Evolutionary conservation across 768 basidiomycete genomes (phyloP), one percentile per base, ranked within the genome.

Genomic region (Amanita thiersii): DNA sequence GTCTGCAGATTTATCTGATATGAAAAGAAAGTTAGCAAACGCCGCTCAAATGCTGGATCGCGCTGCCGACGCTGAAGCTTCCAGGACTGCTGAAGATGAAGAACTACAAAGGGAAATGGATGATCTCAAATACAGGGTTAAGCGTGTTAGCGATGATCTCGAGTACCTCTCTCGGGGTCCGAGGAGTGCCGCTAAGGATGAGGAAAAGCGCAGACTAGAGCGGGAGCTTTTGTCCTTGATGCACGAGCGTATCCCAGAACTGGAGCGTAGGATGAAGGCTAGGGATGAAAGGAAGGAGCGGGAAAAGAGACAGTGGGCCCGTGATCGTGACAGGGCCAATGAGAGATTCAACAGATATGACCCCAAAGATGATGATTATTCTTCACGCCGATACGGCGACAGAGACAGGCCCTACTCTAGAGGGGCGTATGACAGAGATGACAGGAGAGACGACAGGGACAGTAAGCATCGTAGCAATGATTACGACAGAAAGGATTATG

Each of bases 221-320:
- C 72, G 94, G 31, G 91, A 98, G 51, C 66, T 97, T 14, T 59
- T 94, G 43, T 68, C 71, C 34, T 65, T 99, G 39, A 77, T 87
- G 79, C 92, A 98, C 53, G 90, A 94, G 55, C 75, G 83, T 34
- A 69, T 99, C 3, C 96, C 96, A 0, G 88, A 90, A 42, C 73
- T 99, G 5, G 92, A 98, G 61, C 72, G 81, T 49, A 79, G 77
- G 57, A 78, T 96, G 37, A 78, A 87, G 54, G 79, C 79, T 10
- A 62, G 86, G 33, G 87, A 94, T 36, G 80, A 81, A 46, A 69
- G 79, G 49, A 81, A 73, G 56, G 78, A 84, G 47, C 68, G 77
- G 51, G 89, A 96, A 54, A 81, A 81, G 51, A 66, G 88, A 26
- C 81, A 89, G 32, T 83, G 84, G 72, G 64, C 73, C 1, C 68